Evolutionary conservation across 352 stramenopile genomes (phyloP), one percentile per base, ranked within the genome.

Genomic region (Globisporangium viniferum): DNA sequence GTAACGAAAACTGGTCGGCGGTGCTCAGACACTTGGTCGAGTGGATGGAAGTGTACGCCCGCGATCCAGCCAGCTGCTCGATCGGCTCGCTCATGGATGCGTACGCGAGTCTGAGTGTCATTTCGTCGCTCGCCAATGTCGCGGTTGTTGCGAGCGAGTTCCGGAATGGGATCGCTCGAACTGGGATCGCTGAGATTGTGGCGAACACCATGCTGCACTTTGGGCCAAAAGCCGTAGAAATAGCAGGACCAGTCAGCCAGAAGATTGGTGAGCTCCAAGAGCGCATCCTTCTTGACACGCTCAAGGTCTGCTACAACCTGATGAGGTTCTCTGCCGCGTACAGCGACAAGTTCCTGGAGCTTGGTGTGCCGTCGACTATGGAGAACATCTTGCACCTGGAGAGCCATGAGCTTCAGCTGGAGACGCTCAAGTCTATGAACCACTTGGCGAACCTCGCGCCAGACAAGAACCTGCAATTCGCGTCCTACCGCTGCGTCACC

Each of bases 41-140:
- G 65, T 92, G 84, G 84, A 90, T 92, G 77, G 79, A 91, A 36
- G 75, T 92, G 10, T 91, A 84, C 33, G 76, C 73, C 4, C 73
- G 79, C 27, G 84, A 92, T 15, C 76, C 73, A 24, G 46, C 72
- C 22, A 74, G 48, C 1, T 82, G 75, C 18, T 56, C 73, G 2
- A n/a, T 76, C 3, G 67, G 36, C 12, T 75, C 76, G 2, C 61
- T 92, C 0, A 61, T 72, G 3, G 74, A 86, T 54, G 80, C 80
- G 1, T 90, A 81, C 31, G 66, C 55, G 6, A 80, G 73, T 41
- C 49, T 92, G 18, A 77, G 73, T 33, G 71, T 81, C n/a, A 63
- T 92, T 8, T 79, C 74, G 10, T 68, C 76, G 8, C 61, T 82
- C 10, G 54, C 64, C 8, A 36, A 58, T 7, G 27, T 82, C 5